phyloP scores from a whole-genome alignment of 192 early-diverging fungal genomes.

The Linderina pennispora region DNA sequence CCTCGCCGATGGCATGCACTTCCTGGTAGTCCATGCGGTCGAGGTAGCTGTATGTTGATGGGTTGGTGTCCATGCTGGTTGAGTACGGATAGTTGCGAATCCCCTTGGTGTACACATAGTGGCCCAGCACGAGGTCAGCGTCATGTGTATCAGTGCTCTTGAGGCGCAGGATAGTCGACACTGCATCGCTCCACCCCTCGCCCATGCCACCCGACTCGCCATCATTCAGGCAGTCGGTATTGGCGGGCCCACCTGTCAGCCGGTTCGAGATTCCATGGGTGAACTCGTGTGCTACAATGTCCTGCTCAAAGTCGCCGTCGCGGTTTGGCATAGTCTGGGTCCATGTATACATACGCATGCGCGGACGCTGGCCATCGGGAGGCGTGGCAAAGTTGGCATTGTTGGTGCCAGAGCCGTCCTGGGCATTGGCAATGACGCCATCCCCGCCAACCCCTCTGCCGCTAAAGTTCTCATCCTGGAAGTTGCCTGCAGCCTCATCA shows the following conservation, averaged over 20 bases:
- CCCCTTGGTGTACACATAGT: conserved; percentile 80
- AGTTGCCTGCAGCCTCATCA: conserved; percentile 86
- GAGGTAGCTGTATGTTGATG: conserved; percentile 72
- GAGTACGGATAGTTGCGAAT: conserved; percentile 76
- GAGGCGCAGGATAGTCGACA: conserved; percentile 75
- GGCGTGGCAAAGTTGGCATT: conserved; percentile 95
- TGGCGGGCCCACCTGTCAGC: conserved; percentile 84
- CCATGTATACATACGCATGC: conserved; percentile 96
- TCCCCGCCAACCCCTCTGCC: conserved; percentile 75
- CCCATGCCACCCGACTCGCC: conserved; percentile 88
- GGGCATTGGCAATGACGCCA: conserved; percentile 84
- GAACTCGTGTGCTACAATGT: conserved; percentile 91
- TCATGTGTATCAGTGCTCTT: conserved; percentile 43
- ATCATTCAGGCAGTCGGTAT: conserved; percentile 83
- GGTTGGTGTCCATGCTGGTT: conserved; percentile 66
- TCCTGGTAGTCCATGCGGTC: conserved; percentile 83
- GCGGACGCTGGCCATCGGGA: conserved; percentile 79
- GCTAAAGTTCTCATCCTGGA: conserved; percentile 83
- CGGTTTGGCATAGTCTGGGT: conserved; percentile 62
- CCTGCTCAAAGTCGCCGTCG: conserved; percentile 83
- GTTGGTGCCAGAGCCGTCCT: conserved; percentile 81
- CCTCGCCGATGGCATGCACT: conserved; percentile 87
- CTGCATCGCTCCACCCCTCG: conserved; percentile 95
- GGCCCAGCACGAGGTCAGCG: conserved; percentile 54
- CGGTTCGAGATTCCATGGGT: conserved; percentile 86